Percentiles rank a stretch among this genome's conserved stretches.
Conservation (phyloP, 23 red algal species). For the Gracilaria domingensis region DNA sequence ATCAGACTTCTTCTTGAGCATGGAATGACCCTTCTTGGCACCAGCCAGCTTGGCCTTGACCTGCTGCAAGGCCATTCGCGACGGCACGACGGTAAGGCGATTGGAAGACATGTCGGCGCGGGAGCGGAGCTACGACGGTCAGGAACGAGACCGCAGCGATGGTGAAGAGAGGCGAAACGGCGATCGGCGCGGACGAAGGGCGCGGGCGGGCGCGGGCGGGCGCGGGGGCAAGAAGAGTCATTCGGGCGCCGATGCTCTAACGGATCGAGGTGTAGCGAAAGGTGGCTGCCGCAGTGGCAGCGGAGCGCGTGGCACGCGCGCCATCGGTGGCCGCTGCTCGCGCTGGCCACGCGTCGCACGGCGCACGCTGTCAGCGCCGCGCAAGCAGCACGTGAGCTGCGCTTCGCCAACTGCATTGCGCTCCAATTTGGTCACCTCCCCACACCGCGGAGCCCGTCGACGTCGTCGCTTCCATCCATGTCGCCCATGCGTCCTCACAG, state of each 20-base stretch:
- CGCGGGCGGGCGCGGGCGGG: not conserved
- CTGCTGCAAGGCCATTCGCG: constrained; percentile 98
- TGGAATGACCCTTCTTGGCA: constrained; percentile 92
- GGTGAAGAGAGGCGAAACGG: not conserved
- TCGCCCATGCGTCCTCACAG: not conserved
- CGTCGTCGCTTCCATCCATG: not conserved
- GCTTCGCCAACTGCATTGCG: not conserved
- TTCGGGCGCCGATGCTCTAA: not conserved
- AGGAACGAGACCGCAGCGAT: not conserved
- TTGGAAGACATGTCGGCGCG: constrained; percentile 50
- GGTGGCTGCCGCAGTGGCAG: not conserved
- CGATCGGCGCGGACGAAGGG: not conserved
- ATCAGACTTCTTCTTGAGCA: constrained; percentile 99
- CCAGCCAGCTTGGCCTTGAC: constrained; percentile 90
- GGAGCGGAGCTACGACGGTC: no score
- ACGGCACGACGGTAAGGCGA: constrained; percentile 94
- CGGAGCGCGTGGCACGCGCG: not conserved
- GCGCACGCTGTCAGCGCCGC: not conserved
- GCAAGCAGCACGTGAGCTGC: not conserved
- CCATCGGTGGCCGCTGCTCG: not conserved
- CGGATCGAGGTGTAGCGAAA: constrained; percentile 22
- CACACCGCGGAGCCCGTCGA: not conserved
- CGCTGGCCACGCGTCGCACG: not conserved
- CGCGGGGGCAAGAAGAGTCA: not conserved
- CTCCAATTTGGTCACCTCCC: no score